A percentile compares a stretch with the other conserved stretches of the same genome.
Evolutionary conservation across 1,284 basidiomycete genomes (phyloP).

Genomic region (Ganoderma meredithae): DNA sequence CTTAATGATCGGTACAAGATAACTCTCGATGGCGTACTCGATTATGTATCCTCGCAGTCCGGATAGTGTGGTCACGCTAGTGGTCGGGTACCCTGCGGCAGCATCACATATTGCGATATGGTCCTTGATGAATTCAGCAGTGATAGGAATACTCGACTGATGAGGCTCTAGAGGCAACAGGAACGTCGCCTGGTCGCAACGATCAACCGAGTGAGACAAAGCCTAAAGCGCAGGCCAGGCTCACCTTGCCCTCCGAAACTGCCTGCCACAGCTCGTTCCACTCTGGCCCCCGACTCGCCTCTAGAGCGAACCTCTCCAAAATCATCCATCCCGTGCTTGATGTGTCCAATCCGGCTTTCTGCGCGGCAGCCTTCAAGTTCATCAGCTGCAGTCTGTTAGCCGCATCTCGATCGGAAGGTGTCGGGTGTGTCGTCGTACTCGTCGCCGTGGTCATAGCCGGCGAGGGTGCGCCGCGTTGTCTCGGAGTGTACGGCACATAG

Average conservation of each 20-base stretch:
- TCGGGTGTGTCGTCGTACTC: conserved; percentile 49
- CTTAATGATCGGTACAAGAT: conserved; percentile 26
- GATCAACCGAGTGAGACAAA: conserved; percentile 8
- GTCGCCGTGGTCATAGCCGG: conserved; percentile 62
- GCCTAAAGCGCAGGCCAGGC: conserved; percentile 27
- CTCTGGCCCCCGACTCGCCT: conserved; percentile 65
- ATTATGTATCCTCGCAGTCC: conserved; percentile 77
- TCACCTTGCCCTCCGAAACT: conserved; percentile 74
- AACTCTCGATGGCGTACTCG: conserved; percentile 50
- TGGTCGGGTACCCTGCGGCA: conserved; percentile 52
- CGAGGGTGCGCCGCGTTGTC: conserved; percentile 59
- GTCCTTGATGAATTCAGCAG: conserved; percentile 79
- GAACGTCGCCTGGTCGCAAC: conserved; percentile 69
- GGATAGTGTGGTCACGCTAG: conserved; percentile 73
- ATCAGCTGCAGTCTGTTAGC: conserved; percentile 78
- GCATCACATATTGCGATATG: conserved; percentile 74
- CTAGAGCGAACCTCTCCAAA: conserved; percentile 77
- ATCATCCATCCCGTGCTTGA: conserved; percentile 85
- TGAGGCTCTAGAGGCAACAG: conserved; percentile 74
- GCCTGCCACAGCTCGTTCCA: conserved; percentile 82
- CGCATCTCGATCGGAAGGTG: conserved; percentile 54
- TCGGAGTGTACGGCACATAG: conserved; percentile 64
- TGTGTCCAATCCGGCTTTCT: conserved; percentile 75
- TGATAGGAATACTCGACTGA: conserved; percentile 60
- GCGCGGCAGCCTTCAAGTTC: conserved; percentile 82